These are phyloP conservation scores for Penicillium sp. DNA, from an alignment of 2,329 filamentous ascomycete species.

Conservation along the genomic window DNA sequence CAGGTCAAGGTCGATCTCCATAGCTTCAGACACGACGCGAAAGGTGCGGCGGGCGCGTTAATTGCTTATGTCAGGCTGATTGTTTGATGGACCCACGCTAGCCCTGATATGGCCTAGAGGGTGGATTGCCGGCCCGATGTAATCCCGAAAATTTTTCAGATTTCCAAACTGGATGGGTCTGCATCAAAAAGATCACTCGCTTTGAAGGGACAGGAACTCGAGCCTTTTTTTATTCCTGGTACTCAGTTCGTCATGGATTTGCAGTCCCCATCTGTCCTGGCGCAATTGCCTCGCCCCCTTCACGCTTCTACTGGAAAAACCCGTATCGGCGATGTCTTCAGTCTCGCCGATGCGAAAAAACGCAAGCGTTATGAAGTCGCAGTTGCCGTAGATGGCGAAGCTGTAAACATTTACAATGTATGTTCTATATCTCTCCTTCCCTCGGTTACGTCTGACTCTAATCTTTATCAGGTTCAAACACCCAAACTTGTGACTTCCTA, in stretches of 20 bases:
- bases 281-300: slow-evolving; percentile 47
- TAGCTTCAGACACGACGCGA: slow-evolving; percentile 21
- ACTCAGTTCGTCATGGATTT: slow-evolving; percentile 40
- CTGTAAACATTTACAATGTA: slow-evolving; percentile 63
- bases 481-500: slow-evolving; percentile 61
- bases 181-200: slow-evolving; percentile 20
- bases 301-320: slow-evolving; percentile 41
- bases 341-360: slow-evolving; percentile 56
- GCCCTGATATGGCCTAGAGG: slow-evolving; percentile 8
- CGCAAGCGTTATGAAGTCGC: slow-evolving; percentile 62
- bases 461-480: slow-evolving; percentile 53
- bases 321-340: slow-evolving; percentile 50
- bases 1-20: neutral
- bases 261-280: slow-evolving; percentile 44
- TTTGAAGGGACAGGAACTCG: slow-evolving; percentile 13
- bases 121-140: slow-evolving; percentile 27
- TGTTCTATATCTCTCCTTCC: slow-evolving; percentile 3
- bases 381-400: slow-evolving; percentile 60
- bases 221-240: slow-evolving; percentile 6
- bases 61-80: slow-evolving; percentile 21
- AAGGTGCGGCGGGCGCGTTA: slow-evolving; percentile 20
- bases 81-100: slow-evolving; percentile 9
- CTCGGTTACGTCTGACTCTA: slow-evolving; percentile 4
- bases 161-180: slow-evolving; percentile 21
- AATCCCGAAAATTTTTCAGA: slow-evolving; percentile 40